Conservation (phyloP, 257 asterid genomes). For the Rehmannia glutinosa region DNA sequence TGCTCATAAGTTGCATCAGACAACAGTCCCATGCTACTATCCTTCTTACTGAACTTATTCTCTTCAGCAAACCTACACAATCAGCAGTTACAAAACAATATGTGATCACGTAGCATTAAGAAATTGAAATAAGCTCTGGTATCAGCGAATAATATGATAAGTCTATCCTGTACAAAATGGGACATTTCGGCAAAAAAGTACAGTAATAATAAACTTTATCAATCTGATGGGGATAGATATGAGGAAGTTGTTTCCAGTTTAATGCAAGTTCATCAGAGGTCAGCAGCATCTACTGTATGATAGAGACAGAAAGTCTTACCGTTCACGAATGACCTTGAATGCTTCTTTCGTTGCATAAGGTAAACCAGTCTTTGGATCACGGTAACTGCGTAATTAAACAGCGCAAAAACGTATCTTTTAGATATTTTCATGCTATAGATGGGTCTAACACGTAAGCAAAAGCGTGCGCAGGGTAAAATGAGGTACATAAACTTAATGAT, state of each 20-base stretch:
- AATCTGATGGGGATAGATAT: background rate
- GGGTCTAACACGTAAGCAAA: background rate
- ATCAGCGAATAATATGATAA: background rate
- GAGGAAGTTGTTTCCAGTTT: background rate
- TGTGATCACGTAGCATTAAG: background rate
- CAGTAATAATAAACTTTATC: too few species aligned
- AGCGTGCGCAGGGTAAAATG: background rate
- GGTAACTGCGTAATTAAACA: slow-evolving; percentile 52
- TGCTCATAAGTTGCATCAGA: slow-evolving; percentile 43
- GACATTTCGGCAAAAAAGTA: background rate
- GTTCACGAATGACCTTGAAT: slow-evolving; percentile 70
- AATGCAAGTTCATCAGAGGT: background rate
- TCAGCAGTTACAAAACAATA: background rate
- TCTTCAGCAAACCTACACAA: slow-evolving; percentile 46
- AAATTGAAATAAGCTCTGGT: background rate
- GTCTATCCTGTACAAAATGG: background rate
- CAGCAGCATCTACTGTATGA: background rate
- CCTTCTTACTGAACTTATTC: slow-evolving; percentile 38
- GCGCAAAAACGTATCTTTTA: background rate
- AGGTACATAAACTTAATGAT: background rate
- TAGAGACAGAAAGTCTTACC: slow-evolving; percentile 31
- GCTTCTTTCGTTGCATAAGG: slow-evolving; percentile 98
- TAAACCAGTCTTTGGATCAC: slow-evolving; percentile 81
- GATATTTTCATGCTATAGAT: background rate
- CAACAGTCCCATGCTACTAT: slow-evolving; percentile 36